Evolutionary conservation across 2,329 filamentous ascomycete species (phyloP).

Genomic region (Cordyceps fumosorosea): DNA sequence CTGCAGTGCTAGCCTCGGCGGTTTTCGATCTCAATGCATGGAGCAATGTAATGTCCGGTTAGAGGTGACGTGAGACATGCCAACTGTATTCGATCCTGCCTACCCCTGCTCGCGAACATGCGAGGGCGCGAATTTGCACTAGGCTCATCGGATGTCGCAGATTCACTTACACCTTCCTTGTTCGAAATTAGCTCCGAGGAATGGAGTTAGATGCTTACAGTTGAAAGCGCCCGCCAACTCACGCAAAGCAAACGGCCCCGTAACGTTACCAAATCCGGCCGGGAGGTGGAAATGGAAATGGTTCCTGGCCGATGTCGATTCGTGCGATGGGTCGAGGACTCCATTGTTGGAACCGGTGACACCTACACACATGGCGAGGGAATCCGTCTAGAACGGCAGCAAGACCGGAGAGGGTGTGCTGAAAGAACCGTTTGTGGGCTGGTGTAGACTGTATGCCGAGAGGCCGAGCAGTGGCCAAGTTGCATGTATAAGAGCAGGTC

Average conservation of each 20-base stretch:
- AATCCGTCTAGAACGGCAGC: neutral
- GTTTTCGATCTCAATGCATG: neutral
- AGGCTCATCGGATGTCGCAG: neutral
- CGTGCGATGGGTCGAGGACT: neutral
- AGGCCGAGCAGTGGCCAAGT: neutral
- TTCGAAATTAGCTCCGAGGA: neutral
- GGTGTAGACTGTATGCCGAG: neutral
- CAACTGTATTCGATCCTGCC: neutral
- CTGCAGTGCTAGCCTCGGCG: neutral
- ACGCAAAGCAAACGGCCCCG: neutral
- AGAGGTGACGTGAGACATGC: neutral
- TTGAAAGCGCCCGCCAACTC: neutral
- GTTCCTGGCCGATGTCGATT: neutral
- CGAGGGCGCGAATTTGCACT: neutral
- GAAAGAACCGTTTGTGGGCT: neutral
- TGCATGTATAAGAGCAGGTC: neutral
- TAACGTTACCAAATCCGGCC: constrained; percentile 2
- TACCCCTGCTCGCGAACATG: too few relatives aligned
- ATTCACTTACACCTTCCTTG: neutral
- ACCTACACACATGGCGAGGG: neutral
- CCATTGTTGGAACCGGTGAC: neutral
- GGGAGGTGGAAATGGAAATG: neutral
- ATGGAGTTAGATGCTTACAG: neutral
- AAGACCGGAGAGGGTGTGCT: neutral
- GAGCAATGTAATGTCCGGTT: too few relatives aligned